These are phyloP conservation scores for Anthracocystis panici-leucophaei DNA, from an alignment of 1,284 basidiomycete genomes.

Conservation along the genomic window DNA sequence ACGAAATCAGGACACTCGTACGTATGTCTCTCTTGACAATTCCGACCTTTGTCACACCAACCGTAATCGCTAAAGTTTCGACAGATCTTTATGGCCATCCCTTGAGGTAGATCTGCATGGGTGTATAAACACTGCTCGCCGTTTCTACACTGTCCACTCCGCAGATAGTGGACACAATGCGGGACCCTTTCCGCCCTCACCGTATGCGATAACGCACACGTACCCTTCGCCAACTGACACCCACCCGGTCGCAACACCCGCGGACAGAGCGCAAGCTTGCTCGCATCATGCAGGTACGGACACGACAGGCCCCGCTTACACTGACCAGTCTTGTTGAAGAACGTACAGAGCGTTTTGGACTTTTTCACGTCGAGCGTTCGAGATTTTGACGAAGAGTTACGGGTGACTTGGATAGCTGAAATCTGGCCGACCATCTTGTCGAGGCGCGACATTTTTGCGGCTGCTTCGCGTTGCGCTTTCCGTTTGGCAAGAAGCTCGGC, in stretches of 20 bases:
- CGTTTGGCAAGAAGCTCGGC: slow-evolving; percentile 60
- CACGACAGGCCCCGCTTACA: slow-evolving; percentile 66
- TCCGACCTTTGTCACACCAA: slow-evolving; percentile 62
- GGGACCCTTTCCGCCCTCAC: slow-evolving; percentile 56
- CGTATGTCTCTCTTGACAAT: slow-evolving; percentile 60
- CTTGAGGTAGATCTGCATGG: slow-evolving; percentile 43
- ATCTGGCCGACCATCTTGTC: slow-evolving; percentile 54
- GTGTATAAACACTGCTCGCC: slow-evolving; percentile 61
- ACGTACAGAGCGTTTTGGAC: slow-evolving; percentile 54
- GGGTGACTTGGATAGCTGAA: slow-evolving; percentile 49
- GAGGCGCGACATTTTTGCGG: slow-evolving; percentile 53
- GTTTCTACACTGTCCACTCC: slow-evolving; percentile 56
- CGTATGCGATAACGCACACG: slow-evolving; percentile 63
- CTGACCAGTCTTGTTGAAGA: slow-evolving; percentile 62
- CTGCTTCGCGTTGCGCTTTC: slow-evolving; percentile 47
- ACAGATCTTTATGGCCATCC: slow-evolving; percentile 47
- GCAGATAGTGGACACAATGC: slow-evolving; percentile 65
- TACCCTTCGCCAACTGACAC: slow-evolving; percentile 55
- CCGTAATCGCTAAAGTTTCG: slow-evolving; percentile 58
- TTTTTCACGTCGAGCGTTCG: slow-evolving; percentile 20
- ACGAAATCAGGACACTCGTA: slow-evolving; percentile 67
- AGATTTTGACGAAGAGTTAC: slow-evolving; percentile 16
- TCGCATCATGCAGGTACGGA: slow-evolving; percentile 62
- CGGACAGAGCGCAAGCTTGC: slow-evolving; percentile 64
- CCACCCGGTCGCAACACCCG: slow-evolving; percentile 58